phyloP scores from a whole-genome alignment of 2,329 filamentous ascomycete species.

The Fonsecaea multimorphosa region DNA sequence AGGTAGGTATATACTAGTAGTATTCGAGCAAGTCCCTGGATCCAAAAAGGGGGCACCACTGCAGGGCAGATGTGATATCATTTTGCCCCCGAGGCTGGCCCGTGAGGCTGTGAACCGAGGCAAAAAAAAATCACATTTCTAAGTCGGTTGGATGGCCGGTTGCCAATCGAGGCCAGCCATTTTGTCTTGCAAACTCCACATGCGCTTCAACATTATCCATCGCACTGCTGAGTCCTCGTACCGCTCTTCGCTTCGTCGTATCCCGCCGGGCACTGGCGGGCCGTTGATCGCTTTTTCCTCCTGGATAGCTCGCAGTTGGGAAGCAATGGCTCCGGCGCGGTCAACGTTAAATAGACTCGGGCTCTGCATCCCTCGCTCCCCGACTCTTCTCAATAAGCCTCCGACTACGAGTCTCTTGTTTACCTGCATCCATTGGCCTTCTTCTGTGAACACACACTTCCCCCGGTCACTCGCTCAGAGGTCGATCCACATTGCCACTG shows the following conservation, averaged over 20 bases:
- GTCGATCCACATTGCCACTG: constrained; percentile 2
- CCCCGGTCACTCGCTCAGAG: constrained; percentile 15
- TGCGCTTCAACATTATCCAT: constrained; percentile 11
- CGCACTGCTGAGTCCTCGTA: constrained; percentile 3
- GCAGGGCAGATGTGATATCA: too few relatives aligned
- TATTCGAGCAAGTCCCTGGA: not conserved
- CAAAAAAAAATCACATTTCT: not conserved
- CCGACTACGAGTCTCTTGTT: not conserved
- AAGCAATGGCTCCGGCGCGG: constrained; percentile 27
- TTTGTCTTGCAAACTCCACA: constrained; percentile 3
- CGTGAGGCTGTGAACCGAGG: constrained; percentile 23
- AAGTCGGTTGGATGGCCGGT: not conserved
- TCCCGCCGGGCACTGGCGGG: constrained; percentile 7
- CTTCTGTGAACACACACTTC: not conserved
- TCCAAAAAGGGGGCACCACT: not conserved
- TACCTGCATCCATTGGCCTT: not conserved
- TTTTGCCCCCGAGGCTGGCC: constrained; percentile 15
- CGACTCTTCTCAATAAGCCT: constrained; percentile 5
- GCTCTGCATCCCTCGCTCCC: constrained; percentile 16
- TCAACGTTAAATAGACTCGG: constrained; percentile 33
- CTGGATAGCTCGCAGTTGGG: constrained; percentile 7
- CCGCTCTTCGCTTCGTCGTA: constrained; percentile 15
- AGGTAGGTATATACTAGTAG: too few relatives aligned
- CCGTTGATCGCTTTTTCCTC: constrained; percentile 17
- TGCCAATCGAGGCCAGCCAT: constrained; percentile 15